Conservation (phyloP, 1,139 yeast species). For the Dujonia santamariae region DNA sequence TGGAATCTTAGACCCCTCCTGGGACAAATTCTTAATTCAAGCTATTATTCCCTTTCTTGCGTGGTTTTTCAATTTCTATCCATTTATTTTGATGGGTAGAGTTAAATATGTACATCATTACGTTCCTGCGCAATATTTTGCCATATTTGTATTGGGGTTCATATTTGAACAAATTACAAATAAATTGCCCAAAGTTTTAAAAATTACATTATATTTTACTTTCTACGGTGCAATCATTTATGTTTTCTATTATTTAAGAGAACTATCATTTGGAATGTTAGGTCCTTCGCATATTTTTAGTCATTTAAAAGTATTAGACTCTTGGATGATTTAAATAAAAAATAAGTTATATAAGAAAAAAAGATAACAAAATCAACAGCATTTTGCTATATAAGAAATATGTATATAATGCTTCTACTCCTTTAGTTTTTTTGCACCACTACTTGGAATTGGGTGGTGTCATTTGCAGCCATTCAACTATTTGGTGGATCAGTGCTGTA, state of each 20-base stretch:
- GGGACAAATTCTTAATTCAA: constrained; percentile 24
- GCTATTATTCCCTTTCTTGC: constrained; percentile 32
- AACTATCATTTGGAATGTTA: constrained; percentile 33
- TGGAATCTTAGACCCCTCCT: constrained; percentile 14
- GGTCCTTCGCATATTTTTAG: constrained; percentile 21
- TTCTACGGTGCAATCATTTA: constrained; percentile 23
- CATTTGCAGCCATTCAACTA: no score
- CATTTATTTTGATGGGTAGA: constrained; percentile 33
- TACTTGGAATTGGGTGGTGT: no score
- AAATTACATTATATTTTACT: constrained; percentile 13
- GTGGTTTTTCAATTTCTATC: constrained; percentile 31
- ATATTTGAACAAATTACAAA: constrained; percentile 27
- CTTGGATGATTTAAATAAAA: constrained; percentile 27
- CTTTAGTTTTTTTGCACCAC: no score
- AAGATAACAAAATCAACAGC: not conserved
- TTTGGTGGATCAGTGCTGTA: no score
- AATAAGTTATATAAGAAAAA: not conserved
- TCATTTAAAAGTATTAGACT: constrained; percentile 23
- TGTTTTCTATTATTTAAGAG: constrained; percentile 28
- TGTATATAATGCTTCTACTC: no score
- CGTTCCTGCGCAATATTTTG: constrained; percentile 35
- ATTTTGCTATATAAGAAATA: no score
- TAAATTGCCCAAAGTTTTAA: constrained; percentile 8
- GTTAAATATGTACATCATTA: constrained; percentile 36
- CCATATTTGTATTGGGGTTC: constrained; percentile 31